phyloP scores from a whole-genome alignment of 768 basidiomycete species.

The Melanogaster broomeanus region DNA sequence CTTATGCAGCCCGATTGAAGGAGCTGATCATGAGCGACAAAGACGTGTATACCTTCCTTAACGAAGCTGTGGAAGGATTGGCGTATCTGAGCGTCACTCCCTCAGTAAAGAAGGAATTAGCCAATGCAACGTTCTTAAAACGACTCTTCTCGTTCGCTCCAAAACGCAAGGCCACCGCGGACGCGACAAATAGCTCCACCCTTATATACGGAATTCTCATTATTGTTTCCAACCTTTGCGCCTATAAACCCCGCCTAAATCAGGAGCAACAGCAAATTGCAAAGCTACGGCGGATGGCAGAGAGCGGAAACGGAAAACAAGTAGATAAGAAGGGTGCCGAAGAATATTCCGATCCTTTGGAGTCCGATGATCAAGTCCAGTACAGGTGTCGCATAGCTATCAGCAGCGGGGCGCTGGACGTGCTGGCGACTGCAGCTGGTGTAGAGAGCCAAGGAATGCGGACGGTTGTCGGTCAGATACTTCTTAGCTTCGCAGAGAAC shows the following conservation, averaged over 20 bases:
- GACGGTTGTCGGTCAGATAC: slow-evolving; percentile 54
- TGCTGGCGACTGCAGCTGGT: slow-evolving; percentile 57
- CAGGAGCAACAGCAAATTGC: slow-evolving; percentile 85
- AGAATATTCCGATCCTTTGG: slow-evolving; percentile 41
- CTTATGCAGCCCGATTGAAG: slow-evolving; percentile 58
- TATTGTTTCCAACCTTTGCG: slow-evolving; percentile 74
- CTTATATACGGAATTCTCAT: slow-evolving; percentile 77
- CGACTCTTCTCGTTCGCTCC: slow-evolving; percentile 59
- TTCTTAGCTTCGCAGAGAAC: slow-evolving; percentile 75
- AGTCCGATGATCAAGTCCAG: slow-evolving; percentile 68
- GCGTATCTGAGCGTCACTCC: slow-evolving; percentile 78
- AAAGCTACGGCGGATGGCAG: slow-evolving; percentile 77
- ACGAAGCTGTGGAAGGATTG: slow-evolving; percentile 79
- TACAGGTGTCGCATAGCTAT: slow-evolving; percentile 59
- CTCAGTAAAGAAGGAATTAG: slow-evolving; percentile 60
- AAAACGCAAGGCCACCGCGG: slow-evolving; percentile 39
- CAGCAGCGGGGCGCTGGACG: slow-evolving; percentile 61
- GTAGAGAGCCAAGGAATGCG: slow-evolving; percentile 69
- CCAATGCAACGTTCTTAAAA: slow-evolving; percentile 57
- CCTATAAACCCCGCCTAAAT: slow-evolving; percentile 67
- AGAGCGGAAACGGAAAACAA: slow-evolving; percentile 39
- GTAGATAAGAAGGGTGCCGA: slow-evolving; percentile 27
- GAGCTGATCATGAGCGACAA: slow-evolving; percentile 46
- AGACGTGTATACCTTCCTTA: slow-evolving; percentile 42
- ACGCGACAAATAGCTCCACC: slow-evolving; percentile 43